phyloP scores from a whole-genome alignment of 2,329 filamentous ascomycete genomes.

The Diaporthe aspalathi region DNA sequence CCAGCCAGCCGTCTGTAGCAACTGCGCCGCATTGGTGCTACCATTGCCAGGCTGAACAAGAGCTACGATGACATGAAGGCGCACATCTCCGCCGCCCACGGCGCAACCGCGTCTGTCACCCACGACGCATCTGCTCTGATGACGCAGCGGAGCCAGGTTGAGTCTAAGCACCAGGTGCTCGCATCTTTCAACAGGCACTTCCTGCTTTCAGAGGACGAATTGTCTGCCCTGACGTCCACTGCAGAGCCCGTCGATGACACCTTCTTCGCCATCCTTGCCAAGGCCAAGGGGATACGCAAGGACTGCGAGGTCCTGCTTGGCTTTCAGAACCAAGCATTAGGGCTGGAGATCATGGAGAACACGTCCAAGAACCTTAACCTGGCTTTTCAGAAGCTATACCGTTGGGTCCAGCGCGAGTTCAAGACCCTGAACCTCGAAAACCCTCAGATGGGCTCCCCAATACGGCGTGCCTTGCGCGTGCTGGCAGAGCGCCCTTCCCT shows the following conservation, averaged over 20 bases:
- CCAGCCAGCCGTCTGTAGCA: slow-evolving; percentile 66
- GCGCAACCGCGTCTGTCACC: slow-evolving; percentile 78
- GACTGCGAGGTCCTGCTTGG: slow-evolving; percentile 92
- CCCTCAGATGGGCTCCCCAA: slow-evolving; percentile 87
- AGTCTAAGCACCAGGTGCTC: slow-evolving; percentile 83
- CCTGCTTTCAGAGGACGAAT: slow-evolving; percentile 83
- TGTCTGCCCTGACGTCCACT: slow-evolving; percentile 78
- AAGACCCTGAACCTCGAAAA: slow-evolving; percentile 93
- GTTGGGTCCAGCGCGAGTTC: slow-evolving; percentile 95
- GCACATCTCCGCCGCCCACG: slow-evolving; percentile 80
- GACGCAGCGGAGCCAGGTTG: slow-evolving; percentile 76
- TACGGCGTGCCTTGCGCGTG: slow-evolving; percentile 85
- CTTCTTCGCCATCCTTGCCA: slow-evolving; percentile 82
- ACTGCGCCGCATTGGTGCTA: slow-evolving; percentile 84
- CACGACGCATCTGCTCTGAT: slow-evolving; percentile 82
- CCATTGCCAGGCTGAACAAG: slow-evolving; percentile 81
- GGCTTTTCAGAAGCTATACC: slow-evolving; percentile 94
- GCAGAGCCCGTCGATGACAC: slow-evolving; percentile 85
- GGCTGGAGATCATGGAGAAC: slow-evolving; percentile 91
- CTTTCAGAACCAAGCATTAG: slow-evolving; percentile 88
- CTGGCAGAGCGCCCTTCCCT: slow-evolving; percentile 89
- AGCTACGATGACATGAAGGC: slow-evolving; percentile 84
- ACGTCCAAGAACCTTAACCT: slow-evolving; percentile 87
- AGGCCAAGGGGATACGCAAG: slow-evolving; percentile 86
- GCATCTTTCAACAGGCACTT: slow-evolving; percentile 85